A percentile compares a stretch with the other conserved stretches of the same genome.
Evolutionary conservation across 1,284 basidiomycete species (phyloP).

Genomic region (Cutaneotrichosporon cavernicola): DNA sequence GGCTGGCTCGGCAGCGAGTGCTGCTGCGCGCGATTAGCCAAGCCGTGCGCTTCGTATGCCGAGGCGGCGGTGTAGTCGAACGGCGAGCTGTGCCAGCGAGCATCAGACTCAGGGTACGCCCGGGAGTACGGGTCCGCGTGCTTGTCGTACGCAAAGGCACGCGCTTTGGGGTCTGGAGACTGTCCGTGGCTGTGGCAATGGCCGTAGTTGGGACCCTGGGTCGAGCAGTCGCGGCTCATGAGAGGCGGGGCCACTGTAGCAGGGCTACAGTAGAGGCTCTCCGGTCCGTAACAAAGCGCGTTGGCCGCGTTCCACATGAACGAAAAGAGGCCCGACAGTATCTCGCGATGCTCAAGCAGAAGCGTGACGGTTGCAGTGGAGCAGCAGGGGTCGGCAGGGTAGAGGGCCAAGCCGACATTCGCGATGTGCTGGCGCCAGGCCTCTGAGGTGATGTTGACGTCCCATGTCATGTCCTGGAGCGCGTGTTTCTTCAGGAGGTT

Average conservation of each 20-base stretch:
- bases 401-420: background rate
- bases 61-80: background rate
- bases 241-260: background rate
- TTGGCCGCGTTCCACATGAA: constrained; percentile 2
- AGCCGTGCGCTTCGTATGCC: background rate
- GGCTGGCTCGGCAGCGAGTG: background rate
- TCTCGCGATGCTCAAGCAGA: background rate
- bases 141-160: background rate
- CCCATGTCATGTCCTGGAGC: constrained; percentile 7
- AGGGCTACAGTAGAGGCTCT: background rate
- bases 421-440: background rate
- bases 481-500: constrained; percentile 7
- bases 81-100: background rate
- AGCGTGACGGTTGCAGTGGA: background rate
- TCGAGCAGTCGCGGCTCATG: background rate
- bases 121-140: background rate
- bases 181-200: background rate
- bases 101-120: background rate
- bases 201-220: background rate
- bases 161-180: background rate
- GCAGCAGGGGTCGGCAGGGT: background rate
- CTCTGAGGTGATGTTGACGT: constrained; percentile 9
- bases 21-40: background rate
- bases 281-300: too few species aligned
- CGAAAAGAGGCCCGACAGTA: background rate